A percentile compares a stretch with the other conserved stretches of the same genome.
These are phyloP conservation scores for Lonicera japonica DNA, from an alignment of 129 eudicot species.

Conservation along the genomic window DNA sequence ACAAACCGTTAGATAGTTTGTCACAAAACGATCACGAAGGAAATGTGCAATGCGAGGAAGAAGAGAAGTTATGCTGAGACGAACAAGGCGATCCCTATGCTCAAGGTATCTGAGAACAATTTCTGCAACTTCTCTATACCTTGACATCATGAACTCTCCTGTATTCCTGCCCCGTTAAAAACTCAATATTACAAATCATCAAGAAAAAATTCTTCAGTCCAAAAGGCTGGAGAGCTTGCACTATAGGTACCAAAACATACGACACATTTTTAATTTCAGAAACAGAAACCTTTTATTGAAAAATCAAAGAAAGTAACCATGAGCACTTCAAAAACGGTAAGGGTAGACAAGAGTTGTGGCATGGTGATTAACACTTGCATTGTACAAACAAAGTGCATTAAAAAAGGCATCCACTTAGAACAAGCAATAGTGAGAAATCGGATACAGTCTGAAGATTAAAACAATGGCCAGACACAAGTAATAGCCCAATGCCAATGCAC, in stretches of 20 bases:
- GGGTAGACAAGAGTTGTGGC: no score
- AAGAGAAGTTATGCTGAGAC: constrained; percentile 94
- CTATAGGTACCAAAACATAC: background rate
- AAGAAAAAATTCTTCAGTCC: constrained; percentile 4
- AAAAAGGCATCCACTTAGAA: no score
- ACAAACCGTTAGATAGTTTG: constrained; percentile 86
- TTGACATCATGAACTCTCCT: constrained; percentile 98
- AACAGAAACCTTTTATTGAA: no score
- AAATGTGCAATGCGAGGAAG: constrained; percentile 97
- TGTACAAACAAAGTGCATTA: no score
- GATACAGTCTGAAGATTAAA: no score
- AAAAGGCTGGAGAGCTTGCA: background rate
- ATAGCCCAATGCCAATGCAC: no score
- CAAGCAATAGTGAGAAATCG: no score
- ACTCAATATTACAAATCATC: background rate
- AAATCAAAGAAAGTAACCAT: background rate
- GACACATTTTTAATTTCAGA: background rate
- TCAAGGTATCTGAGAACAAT: constrained; percentile 93
- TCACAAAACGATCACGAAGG: constrained; percentile 94
- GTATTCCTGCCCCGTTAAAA: constrained; percentile 55
- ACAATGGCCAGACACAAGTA: no score
- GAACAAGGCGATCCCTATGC: constrained; percentile 90
- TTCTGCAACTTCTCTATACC: constrained; percentile 97
- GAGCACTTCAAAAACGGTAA: no score
- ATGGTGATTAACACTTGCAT: no score